These are phyloP conservation scores for Thalassiosira mediterranea DNA, from an alignment of 352 stramenopile species.

Conservation along the genomic window DNA sequence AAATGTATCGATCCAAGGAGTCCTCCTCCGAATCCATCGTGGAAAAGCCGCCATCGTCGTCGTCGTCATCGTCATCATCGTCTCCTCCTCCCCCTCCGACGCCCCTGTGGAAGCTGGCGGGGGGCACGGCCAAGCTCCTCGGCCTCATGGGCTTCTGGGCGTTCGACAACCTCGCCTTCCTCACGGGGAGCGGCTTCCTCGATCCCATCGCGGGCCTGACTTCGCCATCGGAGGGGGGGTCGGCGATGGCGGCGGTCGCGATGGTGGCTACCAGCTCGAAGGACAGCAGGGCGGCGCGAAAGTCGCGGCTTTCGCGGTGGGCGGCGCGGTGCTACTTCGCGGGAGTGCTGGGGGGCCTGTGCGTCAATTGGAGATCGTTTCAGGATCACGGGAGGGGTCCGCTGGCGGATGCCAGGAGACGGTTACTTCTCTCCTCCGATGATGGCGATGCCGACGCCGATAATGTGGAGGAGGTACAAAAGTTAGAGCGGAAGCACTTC, in stretches of 20 bases:
- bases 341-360: constrained; percentile 56
- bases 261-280: not conserved
- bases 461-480: constrained; percentile 22
- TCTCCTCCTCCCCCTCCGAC: constrained; percentile 2
- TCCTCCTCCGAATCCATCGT: too few relatives aligned
- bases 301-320: constrained; percentile 31
- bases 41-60: constrained; percentile 13
- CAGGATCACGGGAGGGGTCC: constrained; percentile 28
- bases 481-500: constrained; percentile 64
- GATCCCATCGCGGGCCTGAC: constrained; percentile 48
- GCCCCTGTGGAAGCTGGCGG: constrained; percentile 56
- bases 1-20: constrained; percentile 49
- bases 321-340: constrained; percentile 75
- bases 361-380: constrained; percentile 50
- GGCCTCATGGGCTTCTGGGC: constrained; percentile 74
- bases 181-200: constrained; percentile 59
- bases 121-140: constrained; percentile 57
- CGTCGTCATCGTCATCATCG: constrained; percentile 12
- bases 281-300: constrained; percentile 12
- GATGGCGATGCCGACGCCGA: constrained; percentile 10
- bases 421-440: constrained; percentile 2
- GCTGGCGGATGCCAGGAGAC: constrained; percentile 25
- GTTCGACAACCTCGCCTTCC: constrained; percentile 75
- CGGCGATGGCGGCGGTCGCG: not conserved
- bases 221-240: constrained; percentile 20